Percentiles rank a stretch among this genome's conserved stretches.
These are phyloP conservation scores for Bretziella fagacearum DNA, from an alignment of 2,329 filamentous ascomycete species.

Conservation along the genomic window DNA sequence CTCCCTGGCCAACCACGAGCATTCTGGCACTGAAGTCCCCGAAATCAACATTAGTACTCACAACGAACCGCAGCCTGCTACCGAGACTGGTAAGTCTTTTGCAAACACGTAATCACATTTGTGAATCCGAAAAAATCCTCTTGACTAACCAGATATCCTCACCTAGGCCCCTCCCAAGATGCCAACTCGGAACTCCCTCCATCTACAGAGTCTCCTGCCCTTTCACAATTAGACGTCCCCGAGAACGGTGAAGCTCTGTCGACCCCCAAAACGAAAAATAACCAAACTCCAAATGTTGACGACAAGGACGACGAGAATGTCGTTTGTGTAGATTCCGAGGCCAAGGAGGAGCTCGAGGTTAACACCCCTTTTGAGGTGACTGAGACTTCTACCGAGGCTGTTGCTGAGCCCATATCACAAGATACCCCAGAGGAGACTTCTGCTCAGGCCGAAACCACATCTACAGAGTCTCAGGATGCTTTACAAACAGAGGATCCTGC, in stretches of 20 bases:
- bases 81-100: conserved; percentile 1
- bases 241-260: background rate
- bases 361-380: too few species aligned
- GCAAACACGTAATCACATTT: background rate
- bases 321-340: background rate
- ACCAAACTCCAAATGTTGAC: too few species aligned
- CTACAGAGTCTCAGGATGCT: too few species aligned
- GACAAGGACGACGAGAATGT: conserved; percentile 9
- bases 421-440: too few species aligned
- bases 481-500: too few species aligned
- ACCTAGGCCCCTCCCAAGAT: background rate
- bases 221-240: background rate
- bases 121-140: background rate
- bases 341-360: background rate
- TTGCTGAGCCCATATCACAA: too few species aligned
- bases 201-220: background rate
- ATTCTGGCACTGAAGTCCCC: background rate
- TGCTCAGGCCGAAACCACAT: too few species aligned
- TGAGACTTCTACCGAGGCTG: too few species aligned
- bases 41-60: background rate
- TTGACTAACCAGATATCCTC: conserved; percentile 5
- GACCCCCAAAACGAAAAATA: conserved; percentile 10
- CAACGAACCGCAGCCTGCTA: background rate
- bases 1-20: conserved; percentile 1
- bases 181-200: background rate